Conservation (phyloP, 306 rosid species). For the Quercus dentata region DNA sequence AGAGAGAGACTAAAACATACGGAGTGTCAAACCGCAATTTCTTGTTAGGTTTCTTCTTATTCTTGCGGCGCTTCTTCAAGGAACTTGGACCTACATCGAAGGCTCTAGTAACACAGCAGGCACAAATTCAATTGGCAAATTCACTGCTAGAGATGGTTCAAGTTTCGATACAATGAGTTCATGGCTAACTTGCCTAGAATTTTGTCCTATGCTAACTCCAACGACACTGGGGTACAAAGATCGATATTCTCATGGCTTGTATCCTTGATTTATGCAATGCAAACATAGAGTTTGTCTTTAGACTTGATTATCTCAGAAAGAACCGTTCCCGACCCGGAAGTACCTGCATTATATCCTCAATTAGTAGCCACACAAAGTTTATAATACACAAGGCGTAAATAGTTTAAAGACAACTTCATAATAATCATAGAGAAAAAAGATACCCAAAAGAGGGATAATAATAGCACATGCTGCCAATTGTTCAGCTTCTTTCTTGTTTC, state of each 20-base stretch:
- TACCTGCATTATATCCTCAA: slow-evolving; percentile 25
- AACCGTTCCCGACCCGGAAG: slow-evolving; percentile 22
- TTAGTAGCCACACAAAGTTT: slow-evolving; percentile 3
- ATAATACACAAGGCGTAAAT: background rate
- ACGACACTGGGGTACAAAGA: background rate
- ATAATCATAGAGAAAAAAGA: slow-evolving; percentile 5
- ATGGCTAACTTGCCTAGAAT: background rate
- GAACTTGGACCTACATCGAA: slow-evolving; percentile 13
- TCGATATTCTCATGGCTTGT: no score
- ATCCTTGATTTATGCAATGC: slow-evolving; percentile 14
- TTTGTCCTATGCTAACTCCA: slow-evolving; percentile 2
- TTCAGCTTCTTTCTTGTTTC: slow-evolving; percentile 60
- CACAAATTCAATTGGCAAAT: slow-evolving; percentile 25
- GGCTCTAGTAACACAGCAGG: slow-evolving; percentile 19
- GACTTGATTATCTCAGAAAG: slow-evolving; percentile 38
- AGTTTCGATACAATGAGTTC: slow-evolving; percentile 17
- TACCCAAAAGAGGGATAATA: slow-evolving; percentile 52
- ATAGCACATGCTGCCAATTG: slow-evolving; percentile 51
- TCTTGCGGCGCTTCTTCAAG: slow-evolving; percentile 38
- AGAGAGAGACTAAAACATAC: slow-evolving; percentile 33
- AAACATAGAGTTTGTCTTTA: slow-evolving; percentile 27
- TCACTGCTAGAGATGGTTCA: slow-evolving; percentile 3
- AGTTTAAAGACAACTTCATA: background rate
- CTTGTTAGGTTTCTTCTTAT: slow-evolving; percentile 41
- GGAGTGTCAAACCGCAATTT: slow-evolving; percentile 18